Conservation (phyloP, 805 yeast species). For the Starmera quercuum region DNA sequence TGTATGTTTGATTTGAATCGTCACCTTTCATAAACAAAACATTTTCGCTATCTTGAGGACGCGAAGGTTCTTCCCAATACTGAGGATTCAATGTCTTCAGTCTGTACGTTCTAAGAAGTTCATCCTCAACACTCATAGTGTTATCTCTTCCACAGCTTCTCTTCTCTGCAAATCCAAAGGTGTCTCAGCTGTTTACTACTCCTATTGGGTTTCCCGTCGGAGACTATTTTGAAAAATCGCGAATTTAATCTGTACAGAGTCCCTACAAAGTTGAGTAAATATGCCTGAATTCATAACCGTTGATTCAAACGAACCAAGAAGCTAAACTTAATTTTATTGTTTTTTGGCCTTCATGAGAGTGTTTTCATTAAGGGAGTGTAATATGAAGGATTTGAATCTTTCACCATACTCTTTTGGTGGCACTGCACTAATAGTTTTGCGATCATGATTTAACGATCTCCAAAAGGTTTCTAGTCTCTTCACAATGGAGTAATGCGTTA, state of each 20-base stretch:
- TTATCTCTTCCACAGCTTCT: no score
- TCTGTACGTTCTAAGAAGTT: slow-evolving; percentile 32
- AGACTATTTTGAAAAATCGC: no score
- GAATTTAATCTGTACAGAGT: no score
- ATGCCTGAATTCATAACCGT: no score
- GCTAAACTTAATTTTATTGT: no score
- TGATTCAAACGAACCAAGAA: no score
- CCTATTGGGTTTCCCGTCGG: no score
- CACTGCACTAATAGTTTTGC: slow-evolving; percentile 73
- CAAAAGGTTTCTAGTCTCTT: slow-evolving; percentile 83
- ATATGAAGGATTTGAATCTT: slow-evolving; percentile 72
- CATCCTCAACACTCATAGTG: slow-evolving; percentile 13
- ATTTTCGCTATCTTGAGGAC: background rate
- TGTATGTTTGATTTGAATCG: slow-evolving; percentile 5
- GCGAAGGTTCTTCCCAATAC: slow-evolving; percentile 22
- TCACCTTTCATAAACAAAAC: slow-evolving; percentile 1
- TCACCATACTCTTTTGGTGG: slow-evolving; percentile 90
- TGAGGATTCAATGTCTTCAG: slow-evolving; percentile 34
- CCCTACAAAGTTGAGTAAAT: no score
- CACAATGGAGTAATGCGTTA: slow-evolving; percentile 68
- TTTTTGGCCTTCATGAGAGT: slow-evolving; percentile 6
- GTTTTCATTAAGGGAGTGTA: slow-evolving; percentile 25
- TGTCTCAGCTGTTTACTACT: no score
- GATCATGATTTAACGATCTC: slow-evolving; percentile 63
- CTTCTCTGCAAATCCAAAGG: no score